phyloP scores from a whole-genome alignment of 192 early-diverging fungal species.

The Oehlia diaphana region DNA sequence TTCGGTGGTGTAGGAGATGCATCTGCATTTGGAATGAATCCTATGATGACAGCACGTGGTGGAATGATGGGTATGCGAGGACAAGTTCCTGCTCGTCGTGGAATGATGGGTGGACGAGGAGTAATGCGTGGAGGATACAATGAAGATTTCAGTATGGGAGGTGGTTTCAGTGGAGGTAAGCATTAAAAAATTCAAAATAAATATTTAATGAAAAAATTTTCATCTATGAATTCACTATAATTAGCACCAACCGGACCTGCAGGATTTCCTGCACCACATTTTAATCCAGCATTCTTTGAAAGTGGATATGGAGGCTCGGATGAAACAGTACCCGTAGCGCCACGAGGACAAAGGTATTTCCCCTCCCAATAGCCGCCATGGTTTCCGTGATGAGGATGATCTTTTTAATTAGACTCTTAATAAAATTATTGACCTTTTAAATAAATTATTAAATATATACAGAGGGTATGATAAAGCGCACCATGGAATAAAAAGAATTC shows the following conservation, averaged over 20 bases:
- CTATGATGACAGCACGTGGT: conserved; percentile 21
- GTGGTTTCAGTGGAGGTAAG: conserved; percentile 14
- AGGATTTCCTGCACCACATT: conserved; percentile 40
- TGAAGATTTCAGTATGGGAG: conserved; percentile 20
- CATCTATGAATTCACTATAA: not conserved
- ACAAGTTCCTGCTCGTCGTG: conserved; percentile 13
- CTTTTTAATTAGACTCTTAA: not conserved
- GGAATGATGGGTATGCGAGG: conserved; percentile 36
- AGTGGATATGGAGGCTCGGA: conserved; percentile 26
- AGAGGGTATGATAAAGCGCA: conserved; percentile 19
- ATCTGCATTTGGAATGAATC: conserved; percentile 15
- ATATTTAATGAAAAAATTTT: no score
- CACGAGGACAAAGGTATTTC: conserved; percentile 31
- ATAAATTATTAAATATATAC: conserved; percentile 3
- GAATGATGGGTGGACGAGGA: conserved; percentile 26
- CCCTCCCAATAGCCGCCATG: not conserved
- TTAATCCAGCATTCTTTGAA: conserved; percentile 49
- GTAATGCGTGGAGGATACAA: conserved; percentile 34
- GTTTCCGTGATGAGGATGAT: not conserved
- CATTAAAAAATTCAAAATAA: not conserved
- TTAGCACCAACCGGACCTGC: conserved; percentile 19
- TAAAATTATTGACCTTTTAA: not conserved
- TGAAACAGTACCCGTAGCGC: conserved; percentile 26
- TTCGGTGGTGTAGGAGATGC: conserved; percentile 21
- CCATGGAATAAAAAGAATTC: conserved; percentile 29